Evolutionary conservation across 2,329 filamentous ascomycete species (phyloP).

Genomic region (Tetracladium maxilliforme): DNA sequence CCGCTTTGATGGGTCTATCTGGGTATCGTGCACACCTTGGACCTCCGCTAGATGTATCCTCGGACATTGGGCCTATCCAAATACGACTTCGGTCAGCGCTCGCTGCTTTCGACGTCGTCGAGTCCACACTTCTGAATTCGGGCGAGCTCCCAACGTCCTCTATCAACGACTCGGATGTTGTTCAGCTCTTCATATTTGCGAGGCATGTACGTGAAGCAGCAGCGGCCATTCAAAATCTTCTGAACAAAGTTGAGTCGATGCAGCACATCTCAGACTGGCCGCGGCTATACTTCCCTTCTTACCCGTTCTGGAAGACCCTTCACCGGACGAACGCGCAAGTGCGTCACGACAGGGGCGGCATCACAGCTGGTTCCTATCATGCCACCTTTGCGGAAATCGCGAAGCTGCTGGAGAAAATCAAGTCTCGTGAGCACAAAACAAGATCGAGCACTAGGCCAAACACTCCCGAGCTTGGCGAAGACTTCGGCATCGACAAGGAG

Average conservation of each 20-base stretch:
- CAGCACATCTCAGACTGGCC: conserved; percentile 22
- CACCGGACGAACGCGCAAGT: conserved; percentile 40
- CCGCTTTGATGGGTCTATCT: conserved; percentile 36
- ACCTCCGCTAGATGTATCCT: conserved; percentile 23
- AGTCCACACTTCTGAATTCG: conserved; percentile 29
- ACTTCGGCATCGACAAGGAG: conserved; percentile 10
- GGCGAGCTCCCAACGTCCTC: conserved; percentile 27
- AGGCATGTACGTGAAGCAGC: conserved; percentile 38
- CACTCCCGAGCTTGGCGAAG: too few relatives aligned
- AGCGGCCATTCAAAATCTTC: conserved; percentile 27
- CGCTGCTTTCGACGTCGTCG: conserved; percentile 28
- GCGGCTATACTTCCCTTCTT: conserved; percentile 32
- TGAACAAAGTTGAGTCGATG: conserved; percentile 31
- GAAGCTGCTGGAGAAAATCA: conserved; percentile 25
- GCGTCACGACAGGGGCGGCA: conserved; percentile 40
- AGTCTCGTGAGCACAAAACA: conserved; percentile 20
- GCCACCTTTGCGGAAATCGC: conserved; percentile 29
- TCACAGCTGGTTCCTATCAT: conserved; percentile 34
- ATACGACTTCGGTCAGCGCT: conserved; percentile 25
- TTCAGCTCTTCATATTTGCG: conserved; percentile 38
- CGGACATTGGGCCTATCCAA: conserved; percentile 23
- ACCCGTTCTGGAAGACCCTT: conserved; percentile 35
- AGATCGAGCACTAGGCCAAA: conserved; percentile 7
- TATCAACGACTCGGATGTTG: conserved; percentile 29
- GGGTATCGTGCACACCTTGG: conserved; percentile 32